Conservation (phyloP, 1,284 basidiomycete genomes). For the Phellinidium pouzarii region DNA sequence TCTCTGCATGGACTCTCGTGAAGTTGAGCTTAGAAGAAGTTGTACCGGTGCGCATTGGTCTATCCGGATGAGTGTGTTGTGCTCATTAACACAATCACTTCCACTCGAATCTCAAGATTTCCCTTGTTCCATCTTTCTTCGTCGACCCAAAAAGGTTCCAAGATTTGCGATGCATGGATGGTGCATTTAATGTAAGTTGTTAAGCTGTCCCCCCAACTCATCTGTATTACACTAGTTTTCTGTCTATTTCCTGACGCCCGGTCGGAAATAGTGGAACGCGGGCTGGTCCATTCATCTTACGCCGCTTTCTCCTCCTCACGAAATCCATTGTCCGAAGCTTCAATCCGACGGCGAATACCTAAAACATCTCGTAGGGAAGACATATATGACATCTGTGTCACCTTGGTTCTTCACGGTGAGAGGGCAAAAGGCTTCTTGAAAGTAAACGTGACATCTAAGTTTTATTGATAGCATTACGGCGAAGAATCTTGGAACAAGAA, state of each 20-base stretch:
- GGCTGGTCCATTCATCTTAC: constrained; percentile 58
- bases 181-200: constrained; percentile 49
- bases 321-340: constrained; percentile 35
- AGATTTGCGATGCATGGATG: constrained; percentile 36
- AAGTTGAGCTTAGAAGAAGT: constrained; percentile 4
- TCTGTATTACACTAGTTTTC: not conserved
- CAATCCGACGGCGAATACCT: constrained; percentile 43
- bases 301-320: constrained; percentile 24
- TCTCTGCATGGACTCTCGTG: constrained; percentile 44
- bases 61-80: constrained; percentile 11
- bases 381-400: constrained; percentile 51
- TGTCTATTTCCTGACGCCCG: not conserved
- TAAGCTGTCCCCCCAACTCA: not conserved
- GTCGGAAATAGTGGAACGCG: constrained; percentile 48
- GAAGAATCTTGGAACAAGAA: constrained; percentile 71
- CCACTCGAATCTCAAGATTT: constrained; percentile 26
- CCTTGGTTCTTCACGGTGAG: constrained; percentile 82
- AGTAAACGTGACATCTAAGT: not conserved
- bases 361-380: constrained; percentile 33
- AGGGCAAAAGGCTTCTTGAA: constrained; percentile 27
- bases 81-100: not conserved
- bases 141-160: constrained; percentile 45
- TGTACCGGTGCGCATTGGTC: constrained; percentile 9
- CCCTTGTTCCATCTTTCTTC: constrained; percentile 65
- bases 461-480: constrained; percentile 15